A percentile compares a stretch with the other conserved stretches of the same genome.
These are phyloP conservation scores for Suillus weaverae DNA, from an alignment of 768 basidiomycete genomes.

Conservation along the genomic window DNA sequence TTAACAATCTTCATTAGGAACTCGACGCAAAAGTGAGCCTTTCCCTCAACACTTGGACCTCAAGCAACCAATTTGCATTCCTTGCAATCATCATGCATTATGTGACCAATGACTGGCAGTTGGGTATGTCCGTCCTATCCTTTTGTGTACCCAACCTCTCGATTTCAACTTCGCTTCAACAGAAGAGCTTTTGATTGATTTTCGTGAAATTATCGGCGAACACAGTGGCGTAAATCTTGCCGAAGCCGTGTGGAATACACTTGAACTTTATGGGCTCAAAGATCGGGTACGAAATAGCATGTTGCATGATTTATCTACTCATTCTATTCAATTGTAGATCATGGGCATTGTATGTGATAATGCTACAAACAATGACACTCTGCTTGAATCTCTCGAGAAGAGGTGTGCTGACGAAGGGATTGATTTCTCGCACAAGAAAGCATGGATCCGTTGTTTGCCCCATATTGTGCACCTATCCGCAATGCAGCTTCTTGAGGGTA, in stretches of 20 bases:
- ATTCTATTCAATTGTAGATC: neutral
- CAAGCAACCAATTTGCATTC: neutral
- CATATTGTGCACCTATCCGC: neutral
- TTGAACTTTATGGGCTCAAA: too few species aligned
- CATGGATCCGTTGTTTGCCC: neutral
- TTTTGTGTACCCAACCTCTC: too few species aligned
- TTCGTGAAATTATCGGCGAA: too few species aligned
- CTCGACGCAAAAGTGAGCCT: neutral
- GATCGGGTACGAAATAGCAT: too few species aligned
- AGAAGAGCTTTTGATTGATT: too few species aligned
- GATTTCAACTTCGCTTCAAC: too few species aligned
- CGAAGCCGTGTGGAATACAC: too few species aligned
- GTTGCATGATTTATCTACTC: too few species aligned
- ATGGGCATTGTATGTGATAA: neutral
- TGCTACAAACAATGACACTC: neutral
- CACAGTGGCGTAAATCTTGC: too few species aligned
- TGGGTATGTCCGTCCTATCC: too few species aligned
- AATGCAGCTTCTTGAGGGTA: neutral
- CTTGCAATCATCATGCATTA: neutral
- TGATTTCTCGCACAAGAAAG: neutral
- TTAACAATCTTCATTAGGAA: neutral
- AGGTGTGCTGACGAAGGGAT: neutral
- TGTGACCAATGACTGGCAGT: neutral
- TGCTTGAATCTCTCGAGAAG: neutral
- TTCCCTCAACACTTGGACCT: neutral